phyloP scores from a whole-genome alignment of 2,329 filamentous ascomycete genomes.

The Paracoccidioides lutzii region DNA sequence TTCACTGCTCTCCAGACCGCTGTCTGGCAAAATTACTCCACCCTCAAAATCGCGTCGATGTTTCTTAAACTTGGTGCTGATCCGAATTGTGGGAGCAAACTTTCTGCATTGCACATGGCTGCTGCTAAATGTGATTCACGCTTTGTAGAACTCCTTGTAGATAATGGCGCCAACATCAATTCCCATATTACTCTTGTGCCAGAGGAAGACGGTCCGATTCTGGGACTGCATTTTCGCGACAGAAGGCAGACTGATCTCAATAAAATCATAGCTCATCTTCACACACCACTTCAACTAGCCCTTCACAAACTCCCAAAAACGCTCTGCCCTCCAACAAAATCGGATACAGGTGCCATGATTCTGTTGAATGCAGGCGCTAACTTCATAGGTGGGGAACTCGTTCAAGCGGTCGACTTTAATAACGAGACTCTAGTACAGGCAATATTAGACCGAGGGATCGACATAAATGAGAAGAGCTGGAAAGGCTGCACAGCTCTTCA shows the following conservation, averaged over 20 bases:
- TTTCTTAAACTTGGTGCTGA: background rate
- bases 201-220: background rate
- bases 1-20: background rate
- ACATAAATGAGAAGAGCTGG: background rate
- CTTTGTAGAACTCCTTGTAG: background rate
- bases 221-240: background rate
- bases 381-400: background rate
- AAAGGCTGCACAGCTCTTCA: background rate
- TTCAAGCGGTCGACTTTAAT: background rate
- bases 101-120: constrained; percentile 4
- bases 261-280: background rate
- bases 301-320: background rate
- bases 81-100: background rate
- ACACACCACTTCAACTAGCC: background rate
- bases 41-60: background rate
- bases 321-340: background rate
- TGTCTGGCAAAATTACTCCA: background rate
- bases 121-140: background rate
- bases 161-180: background rate
- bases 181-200: background rate
- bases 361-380: background rate
- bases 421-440: background rate
- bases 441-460: background rate
- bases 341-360: background rate
- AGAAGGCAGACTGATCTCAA: background rate